phyloP scores from a whole-genome alignment of 768 basidiomycete species.

The Phanerochaete sordida region DNA sequence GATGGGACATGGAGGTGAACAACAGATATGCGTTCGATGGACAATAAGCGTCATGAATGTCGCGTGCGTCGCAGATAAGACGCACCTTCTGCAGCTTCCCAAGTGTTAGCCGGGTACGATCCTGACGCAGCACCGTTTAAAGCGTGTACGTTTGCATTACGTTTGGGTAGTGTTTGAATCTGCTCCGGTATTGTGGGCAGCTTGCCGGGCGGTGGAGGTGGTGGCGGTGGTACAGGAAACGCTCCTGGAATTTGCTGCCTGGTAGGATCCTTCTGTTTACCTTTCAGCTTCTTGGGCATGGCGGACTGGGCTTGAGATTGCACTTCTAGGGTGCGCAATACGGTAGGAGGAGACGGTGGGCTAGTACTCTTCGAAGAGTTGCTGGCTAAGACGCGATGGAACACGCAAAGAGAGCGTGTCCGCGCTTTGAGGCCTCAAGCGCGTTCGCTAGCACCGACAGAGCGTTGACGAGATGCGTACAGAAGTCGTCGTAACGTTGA shows the following conservation, averaged over 20 bases:
- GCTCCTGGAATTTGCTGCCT: not conserved
- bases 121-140: not conserved
- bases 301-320: not conserved
- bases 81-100: constrained; percentile 8
- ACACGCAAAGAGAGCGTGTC: too few species aligned
- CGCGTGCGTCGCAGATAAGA: constrained; percentile 9
- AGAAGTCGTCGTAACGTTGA: not conserved
- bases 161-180: not conserved
- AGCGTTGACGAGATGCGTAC: too few species aligned
- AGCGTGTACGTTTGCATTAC: not conserved
- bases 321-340: not conserved
- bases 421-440: too few species aligned
- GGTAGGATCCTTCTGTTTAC: constrained; percentile 8
- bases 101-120: not conserved
- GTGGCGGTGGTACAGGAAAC: not conserved
- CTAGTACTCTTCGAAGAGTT: not conserved
- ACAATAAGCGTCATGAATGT: not conserved
- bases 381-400: not conserved
- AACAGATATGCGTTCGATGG: not conserved
- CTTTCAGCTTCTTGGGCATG: constrained; percentile 12
- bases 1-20: not conserved
- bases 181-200: not conserved
- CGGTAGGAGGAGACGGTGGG: not conserved
- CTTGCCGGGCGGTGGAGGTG: not conserved
- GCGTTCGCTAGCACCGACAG: too few species aligned